These are phyloP conservation scores for Gigaspora rosea DNA, from an alignment of 192 early-diverging fungal genomes.

Conservation along the genomic window DNA sequence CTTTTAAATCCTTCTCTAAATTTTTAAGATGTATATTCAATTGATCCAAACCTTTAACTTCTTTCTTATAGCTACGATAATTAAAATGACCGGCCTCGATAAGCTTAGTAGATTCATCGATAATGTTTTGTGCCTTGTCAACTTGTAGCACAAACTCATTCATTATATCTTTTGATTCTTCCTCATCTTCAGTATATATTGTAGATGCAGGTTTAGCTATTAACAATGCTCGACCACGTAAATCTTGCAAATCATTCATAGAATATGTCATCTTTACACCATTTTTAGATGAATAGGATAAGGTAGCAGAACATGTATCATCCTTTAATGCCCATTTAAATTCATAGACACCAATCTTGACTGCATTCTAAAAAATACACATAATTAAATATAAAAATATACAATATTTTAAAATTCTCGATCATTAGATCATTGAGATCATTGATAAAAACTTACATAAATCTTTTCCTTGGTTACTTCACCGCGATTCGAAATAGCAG, in stretches of 20 bases:
- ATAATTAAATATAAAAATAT: no score
- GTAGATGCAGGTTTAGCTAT: slow-evolving; percentile 20
- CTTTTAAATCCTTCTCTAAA: slow-evolving; percentile 19
- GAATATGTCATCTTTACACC: neutral
- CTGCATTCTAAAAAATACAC: slow-evolving; percentile 13
- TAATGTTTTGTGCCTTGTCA: slow-evolving; percentile 20
- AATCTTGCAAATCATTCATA: slow-evolving; percentile 27
- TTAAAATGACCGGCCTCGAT: slow-evolving; percentile 30
- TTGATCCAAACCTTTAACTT: neutral
- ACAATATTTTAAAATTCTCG: no score
- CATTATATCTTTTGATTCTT: neutral
- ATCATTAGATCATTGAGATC: no score
- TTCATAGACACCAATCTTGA: slow-evolving; percentile 13
- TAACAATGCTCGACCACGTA: slow-evolving; percentile 32
- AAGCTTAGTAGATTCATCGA: slow-evolving; percentile 19
- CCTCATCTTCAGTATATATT: neutral
- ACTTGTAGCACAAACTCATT: slow-evolving; percentile 29
- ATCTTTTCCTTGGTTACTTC: slow-evolving; percentile 30
- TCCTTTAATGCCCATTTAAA: slow-evolving; percentile 19
- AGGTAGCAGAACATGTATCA: slow-evolving; percentile 16
- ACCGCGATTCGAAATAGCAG: neutral
- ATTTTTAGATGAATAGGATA: slow-evolving; percentile 5
- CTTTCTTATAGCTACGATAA: slow-evolving; percentile 13
- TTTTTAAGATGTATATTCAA: neutral
- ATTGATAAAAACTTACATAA: no score